Evolutionary conservation across 495 filamentous ascomycete species (phyloP), one percentile per base, ranked within the genome.

Genomic region (Hypomontagnella submonticulosa): DNA sequence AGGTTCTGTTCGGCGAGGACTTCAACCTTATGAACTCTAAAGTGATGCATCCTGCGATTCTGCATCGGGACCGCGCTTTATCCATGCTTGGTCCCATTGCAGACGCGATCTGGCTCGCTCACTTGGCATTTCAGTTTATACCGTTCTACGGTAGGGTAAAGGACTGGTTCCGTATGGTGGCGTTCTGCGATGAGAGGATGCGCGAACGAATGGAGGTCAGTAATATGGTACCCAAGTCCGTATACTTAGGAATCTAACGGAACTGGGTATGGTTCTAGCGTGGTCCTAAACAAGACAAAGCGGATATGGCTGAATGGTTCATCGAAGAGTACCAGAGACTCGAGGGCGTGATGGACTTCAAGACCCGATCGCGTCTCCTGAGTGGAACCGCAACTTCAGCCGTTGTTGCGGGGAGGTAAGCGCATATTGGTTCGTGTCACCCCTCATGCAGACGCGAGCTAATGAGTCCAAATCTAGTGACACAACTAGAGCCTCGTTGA

Each of bases 401-500:
- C 8, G 23, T 49, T 16, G 27, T 49, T 8, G 27, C 46, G 4
- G 46, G 46, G 4, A 33, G 46, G 46, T 49, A 11, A 40, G 36
- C 23, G 23, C 23, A 27, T 6, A 27, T 6, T 6, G 23, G 6
- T 6, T 27, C 23, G 6, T 46, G 7, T 16, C 20, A 20, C 7
- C 12, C 19, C 19, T 11, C 0, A 4, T 20, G 9, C 8, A 9
- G 2, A 46, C 19, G 1, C 10, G 9, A 9, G 20, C 16, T 11
- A 23, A 4, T 8, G 8, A 46, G 12, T 2, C 42, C 19, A 11
- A 46, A 46, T 12, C 16, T n/a, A 67, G 64, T 37, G 64, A 67
- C 34, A 67, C 64, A 1, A 57, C 47, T 10, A 49, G 52, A 15
- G 50, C 57, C 6, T 43, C 46, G 1, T 43, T 67, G 37, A 57